Percentiles rank a stretch among this genome's conserved stretches.
phyloP scores from a whole-genome alignment of 345 rosid species.

The Murraya koenigii region DNA sequence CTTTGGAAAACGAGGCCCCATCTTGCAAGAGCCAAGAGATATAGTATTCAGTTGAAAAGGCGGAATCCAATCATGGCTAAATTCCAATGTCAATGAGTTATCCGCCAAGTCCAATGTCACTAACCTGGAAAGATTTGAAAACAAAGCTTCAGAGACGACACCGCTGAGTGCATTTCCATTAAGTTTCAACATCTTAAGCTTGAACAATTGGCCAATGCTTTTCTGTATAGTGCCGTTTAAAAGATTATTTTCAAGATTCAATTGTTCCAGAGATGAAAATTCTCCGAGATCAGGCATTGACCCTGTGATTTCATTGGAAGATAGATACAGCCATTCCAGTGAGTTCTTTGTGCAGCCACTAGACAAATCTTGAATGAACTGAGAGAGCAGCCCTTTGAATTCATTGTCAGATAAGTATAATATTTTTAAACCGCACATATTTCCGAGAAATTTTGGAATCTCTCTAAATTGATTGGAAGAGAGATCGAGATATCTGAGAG shows the following conservation, averaged over 20 bases:
- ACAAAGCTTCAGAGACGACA: neutral
- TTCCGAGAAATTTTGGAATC: neutral
- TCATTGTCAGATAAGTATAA: neutral
- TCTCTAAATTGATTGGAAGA: neutral
- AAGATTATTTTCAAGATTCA: neutral
- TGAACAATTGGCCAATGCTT: neutral
- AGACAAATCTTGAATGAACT: neutral
- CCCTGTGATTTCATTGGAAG: conserved; percentile 10
- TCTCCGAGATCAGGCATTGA: neutral
- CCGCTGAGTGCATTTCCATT: neutral
- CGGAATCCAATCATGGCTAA: neutral
- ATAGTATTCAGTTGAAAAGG: neutral
- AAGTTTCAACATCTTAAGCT: neutral
- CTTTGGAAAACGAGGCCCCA: neutral
- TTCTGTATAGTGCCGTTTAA: neutral
- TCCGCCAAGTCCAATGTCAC: too few species aligned
- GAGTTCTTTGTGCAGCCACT: conserved; percentile 3
- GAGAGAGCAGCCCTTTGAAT: neutral
- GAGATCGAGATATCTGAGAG: neutral
- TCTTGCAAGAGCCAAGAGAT: neutral
- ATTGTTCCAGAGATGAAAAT: conserved; percentile 1
- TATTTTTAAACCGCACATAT: neutral
- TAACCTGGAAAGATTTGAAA: neutral
- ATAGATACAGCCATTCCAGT: conserved; percentile 10
- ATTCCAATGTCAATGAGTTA: neutral